Evolutionary conservation across 306 rosid species (phyloP), one percentile per base, ranked within the genome.

Genomic region (Carpinus viminea): DNA sequence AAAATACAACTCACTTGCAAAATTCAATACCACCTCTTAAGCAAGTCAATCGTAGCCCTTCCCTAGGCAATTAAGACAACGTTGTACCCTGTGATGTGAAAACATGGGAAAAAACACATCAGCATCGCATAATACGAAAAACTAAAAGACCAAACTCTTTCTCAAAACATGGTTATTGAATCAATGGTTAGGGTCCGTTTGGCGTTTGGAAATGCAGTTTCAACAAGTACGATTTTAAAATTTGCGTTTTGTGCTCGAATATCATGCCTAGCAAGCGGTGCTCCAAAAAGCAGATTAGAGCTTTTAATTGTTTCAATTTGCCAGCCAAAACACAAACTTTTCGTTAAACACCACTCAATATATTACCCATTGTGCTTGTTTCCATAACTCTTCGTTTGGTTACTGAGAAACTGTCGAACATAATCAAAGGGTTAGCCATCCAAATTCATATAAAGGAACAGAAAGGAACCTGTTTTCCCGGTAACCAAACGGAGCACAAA

Each of bases 1-100:
- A 47, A 66, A 17, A 18, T 41, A 41, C 72, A 66, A 66, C 50
- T 41, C 72, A 66, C 73, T 77, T 59, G 69, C 46, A 48, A 60
- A 36, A 16, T 59, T 34, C 48, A 28, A 18, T 17, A 66, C 26
- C 1, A 28, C 43, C 78, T 31, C 87, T 17, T 38, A 66, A 72
- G 66, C 43, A 43, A 26, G 55, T 89, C 83, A 88, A 59, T 76
- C 95, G 74, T 86, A 92, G 34, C 96, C 97, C 85, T 88, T 94
- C 62, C 97, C 96, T n/a, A 90, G 46, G 85, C 98, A 94, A 38
- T 92, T 94, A 12, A 92, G 88, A 80, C 97, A 94, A 47, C 91
- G 92, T 52, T 94, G 98, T 8, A 92, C 94, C 84, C 97, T 93
- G 88, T 46, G 87, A 87, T 43, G 17, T 41, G 38, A 41, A 78